Percentiles rank a stretch among this genome's conserved stretches.
Evolutionary conservation across 768 basidiomycete species (phyloP).

Genomic region (Macrolepiota albuminosa): DNA sequence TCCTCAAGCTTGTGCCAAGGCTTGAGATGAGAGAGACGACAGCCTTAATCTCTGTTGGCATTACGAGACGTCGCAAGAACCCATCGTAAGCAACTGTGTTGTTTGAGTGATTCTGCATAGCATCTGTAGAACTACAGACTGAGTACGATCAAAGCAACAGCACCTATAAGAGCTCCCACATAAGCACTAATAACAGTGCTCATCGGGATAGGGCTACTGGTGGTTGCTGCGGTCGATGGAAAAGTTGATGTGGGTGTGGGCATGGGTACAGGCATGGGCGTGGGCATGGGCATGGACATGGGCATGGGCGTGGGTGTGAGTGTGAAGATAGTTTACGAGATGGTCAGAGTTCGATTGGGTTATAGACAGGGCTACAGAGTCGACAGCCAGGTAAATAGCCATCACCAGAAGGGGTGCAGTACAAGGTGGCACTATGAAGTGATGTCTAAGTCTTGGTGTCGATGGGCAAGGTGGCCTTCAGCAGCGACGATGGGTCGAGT

Average conservation of each 20-base stretch:
- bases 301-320: no score
- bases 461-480: no score
- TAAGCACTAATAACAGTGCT: conserved; percentile 61
- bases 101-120: conserved; percentile 37
- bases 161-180: conserved; percentile 55
- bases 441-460: no score
- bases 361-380: no score
- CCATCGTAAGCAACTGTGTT: conserved; percentile 21
- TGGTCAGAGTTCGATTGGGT: no score
- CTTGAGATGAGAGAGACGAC: conserved; percentile 41
- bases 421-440: no score
- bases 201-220: conserved; percentile 32
- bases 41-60: conserved; percentile 33
- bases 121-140: conserved; percentile 53
- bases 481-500: no score
- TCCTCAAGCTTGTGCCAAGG: conserved; percentile 59
- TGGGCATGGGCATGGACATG: no score
- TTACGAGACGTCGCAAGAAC: conserved; percentile 31
- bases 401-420: no score
- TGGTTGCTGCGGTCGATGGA: conserved; percentile 17
- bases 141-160: conserved; percentile 44
- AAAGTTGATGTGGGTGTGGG: conserved; percentile 11
- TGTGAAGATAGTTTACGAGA: no score
- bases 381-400: no score
- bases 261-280: neutral